Evolutionary conservation across 768 basidiomycete genomes (phyloP).

Genomic region (Lactarius vividus): DNA sequence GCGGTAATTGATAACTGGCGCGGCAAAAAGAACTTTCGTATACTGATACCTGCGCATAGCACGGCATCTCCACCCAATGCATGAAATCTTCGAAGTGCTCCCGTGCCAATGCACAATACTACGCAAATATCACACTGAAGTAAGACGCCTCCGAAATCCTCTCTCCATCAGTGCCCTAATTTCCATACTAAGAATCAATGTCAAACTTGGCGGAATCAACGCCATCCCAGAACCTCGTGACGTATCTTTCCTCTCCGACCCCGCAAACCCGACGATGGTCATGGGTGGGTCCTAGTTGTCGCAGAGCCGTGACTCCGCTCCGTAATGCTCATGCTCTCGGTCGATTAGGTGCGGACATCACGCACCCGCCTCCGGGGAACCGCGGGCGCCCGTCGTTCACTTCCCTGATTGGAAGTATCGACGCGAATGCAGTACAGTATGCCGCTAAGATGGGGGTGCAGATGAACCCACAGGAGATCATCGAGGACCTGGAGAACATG

Average conservation of each 20-base stretch:
- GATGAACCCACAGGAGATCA: constrained; percentile 65
- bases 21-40: background rate
- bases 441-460: constrained; percentile 61
- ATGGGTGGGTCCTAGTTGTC: constrained; percentile 50
- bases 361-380: constrained; percentile 71
- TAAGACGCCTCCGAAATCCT: constrained; percentile 34
- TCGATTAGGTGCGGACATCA: constrained; percentile 64
- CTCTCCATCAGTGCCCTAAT: constrained; percentile 6
- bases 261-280: constrained; percentile 68
- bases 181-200: constrained; percentile 58
- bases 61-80: constrained; percentile 79
- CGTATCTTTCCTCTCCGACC: constrained; percentile 62
- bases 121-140: constrained; percentile 78
- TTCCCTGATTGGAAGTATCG: constrained; percentile 73
- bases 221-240: constrained; percentile 65
- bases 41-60: constrained; percentile 31
- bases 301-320: background rate
- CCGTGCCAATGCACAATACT: constrained; percentile 70
- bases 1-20: background rate
- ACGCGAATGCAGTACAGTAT: constrained; percentile 70
- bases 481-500: constrained; percentile 67
- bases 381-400: constrained; percentile 76
- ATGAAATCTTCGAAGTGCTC: constrained; percentile 62
- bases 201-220: constrained; percentile 82
- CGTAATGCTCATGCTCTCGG: background rate